Evolutionary conservation across 2,329 filamentous ascomycete genomes (phyloP).

Genomic region (Aureobasidium sp.): DNA sequence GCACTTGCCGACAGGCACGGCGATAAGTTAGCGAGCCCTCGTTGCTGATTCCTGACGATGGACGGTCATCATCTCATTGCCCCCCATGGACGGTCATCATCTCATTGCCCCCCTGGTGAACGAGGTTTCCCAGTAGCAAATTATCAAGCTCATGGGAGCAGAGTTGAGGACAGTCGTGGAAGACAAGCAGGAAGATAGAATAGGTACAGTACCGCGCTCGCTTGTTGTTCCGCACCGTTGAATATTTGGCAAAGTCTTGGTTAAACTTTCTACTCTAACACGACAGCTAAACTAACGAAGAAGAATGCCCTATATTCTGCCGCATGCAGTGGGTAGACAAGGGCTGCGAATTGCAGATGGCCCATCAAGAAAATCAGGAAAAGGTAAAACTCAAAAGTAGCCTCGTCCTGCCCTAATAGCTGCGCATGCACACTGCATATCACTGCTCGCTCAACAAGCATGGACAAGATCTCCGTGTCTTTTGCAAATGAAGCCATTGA

Average conservation of each 20-base stretch:
- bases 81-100: not conserved
- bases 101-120: too few relatives aligned
- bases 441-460: constrained; percentile 1
- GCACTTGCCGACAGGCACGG: not conserved
- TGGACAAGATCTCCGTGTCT: not conserved
- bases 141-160: too few relatives aligned
- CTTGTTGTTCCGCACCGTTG: not conserved
- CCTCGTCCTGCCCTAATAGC: not conserved
- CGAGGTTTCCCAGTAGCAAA: too few relatives aligned
- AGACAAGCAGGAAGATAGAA: not conserved
- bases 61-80: not conserved
- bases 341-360: not conserved
- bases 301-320: constrained; percentile 1
- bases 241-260: not conserved
- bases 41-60: not conserved
- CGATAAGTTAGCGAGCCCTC: not conserved
- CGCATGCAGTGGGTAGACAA: not conserved
- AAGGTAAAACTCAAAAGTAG: not conserved
- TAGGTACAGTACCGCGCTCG: too few relatives aligned
- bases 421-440: not conserved
- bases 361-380: not conserved
- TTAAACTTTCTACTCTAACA: constrained; percentile 8
- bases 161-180: too few relatives aligned
- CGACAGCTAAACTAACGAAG: not conserved
- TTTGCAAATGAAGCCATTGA: not conserved